Conservation (phyloP, 768 basidiomycete species). For the Auricularia heimuer region DNA sequence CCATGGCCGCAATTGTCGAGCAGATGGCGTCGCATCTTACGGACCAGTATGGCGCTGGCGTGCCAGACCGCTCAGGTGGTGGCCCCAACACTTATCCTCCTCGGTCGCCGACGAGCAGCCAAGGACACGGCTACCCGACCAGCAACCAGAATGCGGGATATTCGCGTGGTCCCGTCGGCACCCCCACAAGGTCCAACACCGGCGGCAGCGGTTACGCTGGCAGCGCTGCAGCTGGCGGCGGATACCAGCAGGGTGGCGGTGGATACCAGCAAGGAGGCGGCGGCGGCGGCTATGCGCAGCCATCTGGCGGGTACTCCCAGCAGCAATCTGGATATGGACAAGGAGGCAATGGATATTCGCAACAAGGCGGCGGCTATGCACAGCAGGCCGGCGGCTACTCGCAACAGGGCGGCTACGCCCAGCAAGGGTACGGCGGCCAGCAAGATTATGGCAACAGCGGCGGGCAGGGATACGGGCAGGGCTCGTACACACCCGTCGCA, state of each 20-base stretch:
- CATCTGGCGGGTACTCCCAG: not conserved
- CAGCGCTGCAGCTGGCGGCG: not conserved
- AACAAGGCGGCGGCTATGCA: not conserved
- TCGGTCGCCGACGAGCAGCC: constrained; percentile 1
- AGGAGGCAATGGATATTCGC: not conserved
- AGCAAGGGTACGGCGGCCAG: not conserved
- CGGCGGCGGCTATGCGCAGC: not conserved
- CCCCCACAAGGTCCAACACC: not conserved
- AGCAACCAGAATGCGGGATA: not conserved
- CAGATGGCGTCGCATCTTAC: constrained; percentile 46
- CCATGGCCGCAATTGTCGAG: constrained; percentile 79
- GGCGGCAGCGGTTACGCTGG: not conserved
- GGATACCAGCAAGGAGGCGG: not conserved
- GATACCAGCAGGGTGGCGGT: not conserved
- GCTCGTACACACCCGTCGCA: not conserved
- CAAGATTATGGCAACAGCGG: not conserved
- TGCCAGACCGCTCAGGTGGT: constrained; percentile 14
- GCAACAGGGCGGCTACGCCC: not conserved
- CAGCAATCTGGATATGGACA: not conserved
- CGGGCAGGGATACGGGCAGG: not conserved
- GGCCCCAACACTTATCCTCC: not conserved
- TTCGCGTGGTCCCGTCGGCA: not conserved
- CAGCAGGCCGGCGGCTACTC: not conserved
- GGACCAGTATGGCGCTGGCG: constrained; percentile 58
- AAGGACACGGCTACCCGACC: not conserved